phyloP scores from a whole-genome alignment of 257 asterid species.

The Cynanchum wilfordii region DNA sequence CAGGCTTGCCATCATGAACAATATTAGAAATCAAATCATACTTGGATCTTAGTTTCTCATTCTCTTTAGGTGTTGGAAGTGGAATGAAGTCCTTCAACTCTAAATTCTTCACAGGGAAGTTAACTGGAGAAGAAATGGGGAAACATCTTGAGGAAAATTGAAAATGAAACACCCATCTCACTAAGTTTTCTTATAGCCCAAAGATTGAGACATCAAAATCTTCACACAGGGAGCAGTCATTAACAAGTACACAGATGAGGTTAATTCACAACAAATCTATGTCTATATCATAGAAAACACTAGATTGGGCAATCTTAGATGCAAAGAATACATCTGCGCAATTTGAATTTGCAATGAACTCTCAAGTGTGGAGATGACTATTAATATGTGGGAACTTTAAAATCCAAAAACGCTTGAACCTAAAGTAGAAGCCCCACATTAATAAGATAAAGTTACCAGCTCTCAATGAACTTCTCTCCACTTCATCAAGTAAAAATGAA shows the following conservation, averaged over 20 bases:
- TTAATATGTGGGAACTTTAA: background rate
- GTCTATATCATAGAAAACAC: background rate
- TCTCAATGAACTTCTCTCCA: background rate
- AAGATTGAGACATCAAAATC: background rate
- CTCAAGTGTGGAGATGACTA: background rate
- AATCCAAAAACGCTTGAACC: background rate
- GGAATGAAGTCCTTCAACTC: constrained; percentile 88
- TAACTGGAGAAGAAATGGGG: constrained; percentile 38
- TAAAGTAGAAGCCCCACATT: background rate
- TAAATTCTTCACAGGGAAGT: constrained; percentile 96
- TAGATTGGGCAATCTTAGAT: background rate
- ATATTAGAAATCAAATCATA: constrained; percentile 82
- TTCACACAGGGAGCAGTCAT: background rate
- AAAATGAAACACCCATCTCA: constrained; percentile 6
- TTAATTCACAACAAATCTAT: background rate
- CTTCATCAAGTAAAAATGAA: background rate
- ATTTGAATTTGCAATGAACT: background rate
- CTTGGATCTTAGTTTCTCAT: constrained; percentile 64
- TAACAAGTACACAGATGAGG: background rate
- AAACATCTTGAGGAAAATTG: background rate
- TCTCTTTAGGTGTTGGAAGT: constrained; percentile 61
- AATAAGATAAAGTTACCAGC: background rate
- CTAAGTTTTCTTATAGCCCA: background rate
- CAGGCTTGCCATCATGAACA: constrained; percentile 46
- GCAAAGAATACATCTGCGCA: background rate